Conservation (phyloP, 768 basidiomycete species). For the Termitomyces sp. region DNA sequence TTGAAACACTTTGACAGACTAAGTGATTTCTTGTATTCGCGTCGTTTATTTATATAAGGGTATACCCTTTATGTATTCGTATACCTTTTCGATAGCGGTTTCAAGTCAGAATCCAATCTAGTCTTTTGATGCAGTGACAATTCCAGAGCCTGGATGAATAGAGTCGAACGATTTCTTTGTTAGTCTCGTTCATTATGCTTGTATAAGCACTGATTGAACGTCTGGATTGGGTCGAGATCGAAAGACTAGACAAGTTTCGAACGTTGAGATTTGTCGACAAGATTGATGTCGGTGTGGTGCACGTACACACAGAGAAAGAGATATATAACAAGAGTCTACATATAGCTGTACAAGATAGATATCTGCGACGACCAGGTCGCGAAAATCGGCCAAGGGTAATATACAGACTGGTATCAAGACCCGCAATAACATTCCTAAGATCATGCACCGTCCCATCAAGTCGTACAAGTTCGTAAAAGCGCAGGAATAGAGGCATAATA, state of each 20-base stretch:
- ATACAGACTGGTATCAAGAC: conserved; percentile 6
- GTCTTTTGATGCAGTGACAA: background rate
- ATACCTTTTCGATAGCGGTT: background rate
- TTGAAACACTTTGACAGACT: background rate
- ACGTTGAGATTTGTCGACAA: conserved; percentile 6
- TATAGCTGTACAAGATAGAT: conserved; percentile 7
- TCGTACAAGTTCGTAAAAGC: conserved; percentile 1
- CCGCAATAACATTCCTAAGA: background rate
- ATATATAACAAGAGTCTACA: background rate
- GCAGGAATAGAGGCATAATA: background rate
- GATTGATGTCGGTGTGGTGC: background rate
- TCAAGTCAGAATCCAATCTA: background rate
- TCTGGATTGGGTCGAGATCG: too few relatives aligned
- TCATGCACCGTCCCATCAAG: background rate
- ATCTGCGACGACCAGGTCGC: conserved; percentile 9
- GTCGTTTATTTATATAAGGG: background rate
- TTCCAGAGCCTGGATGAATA: background rate
- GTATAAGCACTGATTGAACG: too few relatives aligned
- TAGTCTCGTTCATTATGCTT: too few relatives aligned
- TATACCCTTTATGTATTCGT: background rate
- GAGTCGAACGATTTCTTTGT: background rate
- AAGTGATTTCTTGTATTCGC: background rate
- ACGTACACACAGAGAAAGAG: background rate
- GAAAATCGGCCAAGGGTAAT: conserved; percentile 2
- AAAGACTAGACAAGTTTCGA: background rate